These are phyloP conservation scores for Graphilbum fragrans DNA, from an alignment of 2,329 filamentous ascomycete species.

Conservation along the genomic window DNA sequence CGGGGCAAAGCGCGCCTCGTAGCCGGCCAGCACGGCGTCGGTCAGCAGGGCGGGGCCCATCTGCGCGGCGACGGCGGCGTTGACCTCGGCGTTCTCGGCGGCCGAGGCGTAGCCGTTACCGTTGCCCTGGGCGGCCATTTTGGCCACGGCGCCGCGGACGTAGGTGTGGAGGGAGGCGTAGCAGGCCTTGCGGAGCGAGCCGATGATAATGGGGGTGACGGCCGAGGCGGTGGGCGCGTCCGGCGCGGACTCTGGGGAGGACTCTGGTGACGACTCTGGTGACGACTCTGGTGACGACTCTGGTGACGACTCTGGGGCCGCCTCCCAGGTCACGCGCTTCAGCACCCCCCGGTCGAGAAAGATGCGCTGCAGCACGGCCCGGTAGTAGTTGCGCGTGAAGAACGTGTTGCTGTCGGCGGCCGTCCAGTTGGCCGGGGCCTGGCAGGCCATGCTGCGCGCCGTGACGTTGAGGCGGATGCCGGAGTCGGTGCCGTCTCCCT, in stretches of 20 bases:
- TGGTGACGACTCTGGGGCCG: constrained; percentile 17
- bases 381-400: constrained; percentile 88
- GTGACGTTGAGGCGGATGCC: constrained; percentile 89
- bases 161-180: constrained; percentile 68
- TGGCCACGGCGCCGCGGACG: constrained; percentile 66
- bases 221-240: constrained; percentile 39
- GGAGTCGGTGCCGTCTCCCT: constrained; percentile 10
- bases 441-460: constrained; percentile 94
- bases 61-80: constrained; percentile 47
- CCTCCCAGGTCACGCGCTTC: constrained; percentile 43
- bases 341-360: constrained; percentile 78
- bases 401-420: constrained; percentile 69
- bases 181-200: constrained; percentile 67
- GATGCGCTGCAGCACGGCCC: constrained; percentile 81
- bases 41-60: constrained; percentile 48
- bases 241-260: background rate
- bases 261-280: constrained; percentile 17
- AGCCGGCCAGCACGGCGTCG: constrained; percentile 62
- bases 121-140: constrained; percentile 34
- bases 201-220: constrained; percentile 75
- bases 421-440: constrained; percentile 90
- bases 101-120: constrained; percentile 19
- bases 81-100: constrained; percentile 2
- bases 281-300: constrained; percentile 2
- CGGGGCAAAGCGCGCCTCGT: constrained; percentile 49